Conservation (phyloP, 306 rosid genomes). For the Rosa lucieae region DNA sequence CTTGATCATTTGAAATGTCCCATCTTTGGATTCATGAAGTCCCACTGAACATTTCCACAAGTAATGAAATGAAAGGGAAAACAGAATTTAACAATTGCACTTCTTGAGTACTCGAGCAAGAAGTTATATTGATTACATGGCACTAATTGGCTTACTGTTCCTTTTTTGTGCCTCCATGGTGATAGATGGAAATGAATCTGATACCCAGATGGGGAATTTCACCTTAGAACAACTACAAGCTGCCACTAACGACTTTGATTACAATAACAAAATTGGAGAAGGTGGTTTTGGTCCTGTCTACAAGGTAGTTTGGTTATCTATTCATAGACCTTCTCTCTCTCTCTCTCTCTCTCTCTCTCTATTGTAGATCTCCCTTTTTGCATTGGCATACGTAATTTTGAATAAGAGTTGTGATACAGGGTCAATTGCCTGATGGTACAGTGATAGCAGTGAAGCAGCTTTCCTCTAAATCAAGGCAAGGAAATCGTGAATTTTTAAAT, state of each 20-base stretch:
- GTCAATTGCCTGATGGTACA: constrained; percentile 59
- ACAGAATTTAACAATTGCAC: not conserved
- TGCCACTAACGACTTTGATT: constrained; percentile 55
- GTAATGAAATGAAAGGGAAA: not conserved
- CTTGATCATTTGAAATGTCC: not conserved
- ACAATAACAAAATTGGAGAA: constrained; percentile 62
- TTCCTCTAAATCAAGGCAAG: constrained; percentile 66
- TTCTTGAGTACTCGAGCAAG: not conserved
- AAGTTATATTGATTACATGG: constrained; percentile 6
- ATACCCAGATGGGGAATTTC: constrained; percentile 51
- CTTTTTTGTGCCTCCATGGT: constrained; percentile 20
- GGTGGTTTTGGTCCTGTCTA: constrained; percentile 75
- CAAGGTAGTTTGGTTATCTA: constrained; percentile 41
- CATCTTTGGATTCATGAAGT: constrained; percentile 9
- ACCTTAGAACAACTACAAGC: constrained; percentile 54
- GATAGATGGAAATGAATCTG: constrained; percentile 33
- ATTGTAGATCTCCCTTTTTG: constrained; percentile 13
- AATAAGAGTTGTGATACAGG: constrained; percentile 39
- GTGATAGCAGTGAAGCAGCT: constrained; percentile 72
- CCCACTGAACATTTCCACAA: not conserved
- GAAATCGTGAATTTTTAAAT: constrained; percentile 72
- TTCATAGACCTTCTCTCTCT: not conserved
- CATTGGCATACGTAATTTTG: not conserved
- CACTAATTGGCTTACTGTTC: not conserved
- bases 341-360: not conserved